Evolutionary conservation across 2,329 filamentous ascomycete genomes (phyloP).

Genomic region (Ploettnerulaceae sp.): DNA sequence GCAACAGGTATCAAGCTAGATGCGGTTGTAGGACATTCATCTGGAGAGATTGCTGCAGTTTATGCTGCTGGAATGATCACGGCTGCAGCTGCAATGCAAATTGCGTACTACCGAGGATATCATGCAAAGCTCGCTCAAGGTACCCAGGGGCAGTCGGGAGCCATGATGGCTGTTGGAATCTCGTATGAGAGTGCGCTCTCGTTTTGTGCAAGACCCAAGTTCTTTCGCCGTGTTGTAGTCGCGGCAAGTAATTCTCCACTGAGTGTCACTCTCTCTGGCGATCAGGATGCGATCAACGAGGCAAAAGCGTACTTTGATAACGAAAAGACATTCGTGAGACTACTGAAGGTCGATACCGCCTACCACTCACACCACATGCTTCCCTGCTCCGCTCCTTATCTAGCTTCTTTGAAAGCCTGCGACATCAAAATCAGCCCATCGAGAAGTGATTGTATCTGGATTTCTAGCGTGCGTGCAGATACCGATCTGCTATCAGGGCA

Average conservation of each 20-base stretch:
- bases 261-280: conserved; percentile 28
- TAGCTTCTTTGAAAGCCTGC: too few species aligned
- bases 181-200: conserved; percentile 17
- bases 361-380: conserved; percentile 40
- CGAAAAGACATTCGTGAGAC: conserved; percentile 33
- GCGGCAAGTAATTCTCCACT: conserved; percentile 33
- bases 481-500: not conserved
- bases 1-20: conserved; percentile 19
- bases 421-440: too few species aligned
- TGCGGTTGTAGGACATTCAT: conserved; percentile 31
- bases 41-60: conserved; percentile 37
- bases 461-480: not conserved
- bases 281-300: conserved; percentile 17
- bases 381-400: too few species aligned
- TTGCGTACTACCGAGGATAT: conserved; percentile 26
- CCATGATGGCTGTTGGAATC: conserved; percentile 50
- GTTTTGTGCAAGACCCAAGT: conserved; percentile 12
- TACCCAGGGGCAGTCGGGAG: conserved; percentile 34
- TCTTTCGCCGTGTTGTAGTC: conserved; percentile 31
- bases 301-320: conserved; percentile 15
- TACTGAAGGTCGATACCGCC: conserved; percentile 37
- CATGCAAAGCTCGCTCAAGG: conserved; percentile 5
- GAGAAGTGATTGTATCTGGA: not conserved
- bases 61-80: conserved; percentile 30
- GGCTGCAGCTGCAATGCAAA: conserved; percentile 14